A percentile compares a stretch with the other conserved stretches of the same genome.
These are phyloP conservation scores for Trypanosoma cruzi DNA, from an alignment of 208 protist species.

Conservation along the genomic window DNA sequence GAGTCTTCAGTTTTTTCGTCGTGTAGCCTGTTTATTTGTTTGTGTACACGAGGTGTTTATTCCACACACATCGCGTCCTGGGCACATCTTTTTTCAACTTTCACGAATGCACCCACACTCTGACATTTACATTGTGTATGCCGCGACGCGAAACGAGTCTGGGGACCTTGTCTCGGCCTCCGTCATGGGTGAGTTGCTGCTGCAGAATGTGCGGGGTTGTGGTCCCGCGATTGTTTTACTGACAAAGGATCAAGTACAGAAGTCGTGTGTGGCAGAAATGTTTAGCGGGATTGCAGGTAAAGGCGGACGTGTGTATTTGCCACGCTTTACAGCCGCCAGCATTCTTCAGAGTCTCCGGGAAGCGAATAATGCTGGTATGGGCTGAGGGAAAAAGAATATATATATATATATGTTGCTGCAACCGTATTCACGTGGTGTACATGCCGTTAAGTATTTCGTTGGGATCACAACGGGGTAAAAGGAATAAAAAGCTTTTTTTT, in stretches of 20 bases:
- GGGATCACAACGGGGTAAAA: not conserved
- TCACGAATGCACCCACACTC: slow-evolving; percentile 57
- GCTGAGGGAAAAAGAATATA: slow-evolving; percentile 7
- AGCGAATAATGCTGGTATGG: slow-evolving; percentile 26
- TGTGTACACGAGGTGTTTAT: slow-evolving; percentile 80
- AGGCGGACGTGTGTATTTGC: slow-evolving; percentile 28
- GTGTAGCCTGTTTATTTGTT: slow-evolving; percentile 53
- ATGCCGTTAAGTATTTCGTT: not conserved
- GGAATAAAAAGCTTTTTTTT: not conserved
- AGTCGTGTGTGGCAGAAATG: slow-evolving; percentile 44
- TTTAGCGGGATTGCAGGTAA: slow-evolving; percentile 32
- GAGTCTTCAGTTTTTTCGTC: slow-evolving; percentile 35
- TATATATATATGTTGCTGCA: not conserved
- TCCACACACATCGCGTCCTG: slow-evolving; percentile 51
- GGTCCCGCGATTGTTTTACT: slow-evolving; percentile 67
- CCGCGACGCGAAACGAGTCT: slow-evolving; percentile 58
- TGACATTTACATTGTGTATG: slow-evolving; percentile 70
- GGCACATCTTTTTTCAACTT: slow-evolving; percentile 71
- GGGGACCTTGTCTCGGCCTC: slow-evolving; percentile 61
- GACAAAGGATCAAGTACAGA: slow-evolving; percentile 67
- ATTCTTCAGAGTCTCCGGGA: slow-evolving; percentile 25
- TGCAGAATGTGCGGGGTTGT: slow-evolving; percentile 19
- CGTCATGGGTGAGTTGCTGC: slow-evolving; percentile 46
- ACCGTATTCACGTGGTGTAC: not conserved
- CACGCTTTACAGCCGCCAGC: slow-evolving; percentile 15